These are phyloP conservation scores for Penicillium crystallinum DNA, from an alignment of 495 filamentous ascomycete genomes.

Conservation along the genomic window DNA sequence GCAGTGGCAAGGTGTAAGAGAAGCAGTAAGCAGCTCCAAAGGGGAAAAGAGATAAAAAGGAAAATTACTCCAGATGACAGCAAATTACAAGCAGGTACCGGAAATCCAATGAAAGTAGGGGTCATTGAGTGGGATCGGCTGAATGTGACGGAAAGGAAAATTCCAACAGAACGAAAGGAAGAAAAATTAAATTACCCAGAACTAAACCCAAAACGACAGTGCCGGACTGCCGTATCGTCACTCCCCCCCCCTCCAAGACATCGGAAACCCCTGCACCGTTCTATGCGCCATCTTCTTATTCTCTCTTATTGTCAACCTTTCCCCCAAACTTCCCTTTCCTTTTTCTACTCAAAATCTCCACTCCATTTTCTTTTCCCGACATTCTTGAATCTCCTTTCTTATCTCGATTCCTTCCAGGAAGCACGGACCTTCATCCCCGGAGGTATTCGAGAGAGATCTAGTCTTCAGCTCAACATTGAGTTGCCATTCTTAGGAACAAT, in stretches of 20 bases:
- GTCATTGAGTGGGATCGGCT: too few species aligned
- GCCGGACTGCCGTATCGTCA: conserved; percentile 26
- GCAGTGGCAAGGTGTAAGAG: not conserved
- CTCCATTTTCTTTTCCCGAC: conserved; percentile 18
- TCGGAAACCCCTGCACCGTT: conserved; percentile 4
- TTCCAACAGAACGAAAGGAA: too few species aligned
- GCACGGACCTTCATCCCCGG: conserved; percentile 19
- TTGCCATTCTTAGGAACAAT: conserved; percentile 28
- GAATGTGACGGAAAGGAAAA: too few species aligned
- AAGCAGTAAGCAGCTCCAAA: not conserved
- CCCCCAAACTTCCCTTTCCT: conserved; percentile 14
- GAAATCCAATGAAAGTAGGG: too few species aligned
- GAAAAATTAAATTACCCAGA: conserved; percentile 6
- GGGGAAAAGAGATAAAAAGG: not conserved
- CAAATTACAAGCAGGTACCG: too few species aligned
- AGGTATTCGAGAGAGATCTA: conserved; percentile 21
- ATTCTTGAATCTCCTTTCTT: conserved; percentile 18
- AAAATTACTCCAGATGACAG: too few species aligned
- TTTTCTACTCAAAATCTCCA: conserved; percentile 16
- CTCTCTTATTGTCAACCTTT: conserved; percentile 8
- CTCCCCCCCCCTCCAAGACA: conserved; percentile 9
- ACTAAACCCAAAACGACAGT: conserved; percentile 24
- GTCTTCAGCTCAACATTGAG: conserved; percentile 30
- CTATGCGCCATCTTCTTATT: conserved; percentile 8
- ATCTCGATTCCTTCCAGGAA: conserved; percentile 7